Percentiles rank a stretch among this genome's conserved stretches.
Evolutionary conservation across 495 filamentous ascomycete genomes (phyloP).

Genomic region (Penicillium herquei): DNA sequence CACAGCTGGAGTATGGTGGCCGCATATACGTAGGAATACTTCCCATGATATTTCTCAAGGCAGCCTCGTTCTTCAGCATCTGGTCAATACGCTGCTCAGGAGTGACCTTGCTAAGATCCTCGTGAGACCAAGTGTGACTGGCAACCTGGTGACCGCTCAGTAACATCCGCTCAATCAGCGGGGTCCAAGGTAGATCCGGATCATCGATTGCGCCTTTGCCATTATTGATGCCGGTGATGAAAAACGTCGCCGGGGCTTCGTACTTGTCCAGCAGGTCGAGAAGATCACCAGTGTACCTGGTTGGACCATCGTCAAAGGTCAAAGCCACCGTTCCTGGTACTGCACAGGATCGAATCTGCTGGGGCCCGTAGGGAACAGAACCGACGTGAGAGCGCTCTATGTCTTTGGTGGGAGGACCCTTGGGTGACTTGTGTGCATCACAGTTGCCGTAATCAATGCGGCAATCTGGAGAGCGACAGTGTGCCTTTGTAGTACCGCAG

Average conservation of each 20-base stretch:
- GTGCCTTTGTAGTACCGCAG: conserved; percentile 59
- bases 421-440: conserved; percentile 65
- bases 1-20: conserved; percentile 76
- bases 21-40: conserved; percentile 85
- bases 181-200: conserved; percentile 51
- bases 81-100: conserved; percentile 59
- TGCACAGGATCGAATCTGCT: conserved; percentile 65
- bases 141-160: conserved; percentile 77
- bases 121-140: conserved; percentile 83
- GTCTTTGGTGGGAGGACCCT: conserved; percentile 56
- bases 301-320: conserved; percentile 79
- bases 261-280: conserved; percentile 67
- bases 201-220: conserved; percentile 72
- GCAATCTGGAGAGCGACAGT: conserved; percentile 70
- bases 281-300: conserved; percentile 64
- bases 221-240: conserved; percentile 72
- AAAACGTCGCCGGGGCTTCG: conserved; percentile 73
- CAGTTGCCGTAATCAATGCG: conserved; percentile 66
- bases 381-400: conserved; percentile 61
- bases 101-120: conserved; percentile 62
- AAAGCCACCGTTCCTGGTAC: conserved; percentile 64
- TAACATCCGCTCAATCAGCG: conserved; percentile 67
- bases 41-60: conserved; percentile 74
- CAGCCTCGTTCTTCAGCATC: conserved; percentile 77
- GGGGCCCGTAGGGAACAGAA: conserved; percentile 56